phyloP scores from a whole-genome alignment of 345 rosid species.

The sweet orange (Citrus sinensis) region DNA sequence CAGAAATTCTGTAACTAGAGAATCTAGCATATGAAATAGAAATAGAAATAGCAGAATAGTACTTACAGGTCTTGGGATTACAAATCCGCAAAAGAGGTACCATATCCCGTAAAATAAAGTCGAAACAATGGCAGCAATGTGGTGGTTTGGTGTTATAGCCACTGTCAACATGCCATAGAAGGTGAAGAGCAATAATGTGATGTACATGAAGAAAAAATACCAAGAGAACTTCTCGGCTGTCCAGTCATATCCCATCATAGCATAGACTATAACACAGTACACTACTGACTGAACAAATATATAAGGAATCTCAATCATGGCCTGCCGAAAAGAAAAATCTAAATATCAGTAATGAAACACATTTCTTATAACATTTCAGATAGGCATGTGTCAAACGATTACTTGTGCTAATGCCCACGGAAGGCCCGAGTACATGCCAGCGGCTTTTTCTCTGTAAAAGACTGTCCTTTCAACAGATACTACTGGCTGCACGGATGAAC shows the following conservation, averaged over 20 bases:
- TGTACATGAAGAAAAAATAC: constrained; percentile 40
- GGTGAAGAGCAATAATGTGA: constrained; percentile 46
- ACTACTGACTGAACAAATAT: constrained; percentile 29
- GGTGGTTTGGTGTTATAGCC: constrained; percentile 39
- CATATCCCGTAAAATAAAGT: constrained; percentile 31
- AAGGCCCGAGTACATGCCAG: constrained; percentile 48
- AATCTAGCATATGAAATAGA: neutral
- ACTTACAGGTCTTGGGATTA: constrained; percentile 36
- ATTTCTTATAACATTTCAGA: neutral
- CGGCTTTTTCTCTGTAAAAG: constrained; percentile 58
- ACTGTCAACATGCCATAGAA: constrained; percentile 44
- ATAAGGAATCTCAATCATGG: constrained; percentile 42
- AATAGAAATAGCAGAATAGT: no score
- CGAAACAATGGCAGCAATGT: constrained; percentile 32
- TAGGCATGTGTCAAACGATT: neutral
- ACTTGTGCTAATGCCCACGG: constrained; percentile 24
- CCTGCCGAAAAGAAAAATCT: constrained; percentile 17
- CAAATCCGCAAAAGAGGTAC: constrained; percentile 43
- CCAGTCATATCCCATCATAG: constrained; percentile 45
- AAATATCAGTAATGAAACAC: neutral
- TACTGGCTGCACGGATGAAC: constrained; percentile 43
- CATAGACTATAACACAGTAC: constrained; percentile 28
- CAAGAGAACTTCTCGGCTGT: constrained; percentile 28
- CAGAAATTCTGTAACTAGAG: neutral
- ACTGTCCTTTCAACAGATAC: constrained; percentile 48